Percentiles rank a stretch among this genome's conserved stretches.
Conservation (phyloP, 116 monocot genomes). For the Papilionanthe hybrid region DNA sequence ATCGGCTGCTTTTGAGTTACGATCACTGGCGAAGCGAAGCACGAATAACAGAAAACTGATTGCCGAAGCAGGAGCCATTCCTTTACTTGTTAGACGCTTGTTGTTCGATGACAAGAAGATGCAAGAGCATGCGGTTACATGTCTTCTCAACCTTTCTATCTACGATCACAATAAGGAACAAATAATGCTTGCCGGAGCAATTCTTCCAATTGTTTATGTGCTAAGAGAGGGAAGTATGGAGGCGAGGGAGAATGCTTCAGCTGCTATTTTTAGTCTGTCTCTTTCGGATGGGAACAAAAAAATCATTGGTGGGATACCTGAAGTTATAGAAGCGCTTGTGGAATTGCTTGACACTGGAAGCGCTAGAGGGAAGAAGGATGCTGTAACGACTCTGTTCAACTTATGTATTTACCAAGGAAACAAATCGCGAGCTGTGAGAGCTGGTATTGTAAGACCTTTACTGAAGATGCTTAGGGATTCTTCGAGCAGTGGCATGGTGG, state of each 20-base stretch:
- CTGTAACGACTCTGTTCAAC: conserved; percentile 46
- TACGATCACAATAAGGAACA: conserved; percentile 36
- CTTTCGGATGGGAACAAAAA: conserved; percentile 40
- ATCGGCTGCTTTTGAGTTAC: conserved; percentile 64
- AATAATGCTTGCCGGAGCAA: conserved; percentile 28
- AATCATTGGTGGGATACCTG: conserved; percentile 31
- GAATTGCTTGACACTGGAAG: conserved; percentile 10
- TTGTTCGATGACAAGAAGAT: conserved; percentile 18
- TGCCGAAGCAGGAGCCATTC: conserved; percentile 6
- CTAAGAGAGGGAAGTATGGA: conserved; percentile 39
- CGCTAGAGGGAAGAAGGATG: conserved; percentile 28
- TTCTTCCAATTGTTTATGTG: conserved; percentile 25
- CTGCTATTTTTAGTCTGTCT: conserved; percentile 40
- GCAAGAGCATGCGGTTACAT: conserved; percentile 57
- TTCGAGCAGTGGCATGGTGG: conserved; percentile 22
- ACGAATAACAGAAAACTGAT: conserved; percentile 8
- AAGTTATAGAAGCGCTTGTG: conserved; percentile 21
- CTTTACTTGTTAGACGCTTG: not conserved
- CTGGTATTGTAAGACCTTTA: conserved; percentile 32
- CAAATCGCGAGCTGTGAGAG: conserved; percentile 37
- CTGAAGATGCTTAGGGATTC: conserved; percentile 29
- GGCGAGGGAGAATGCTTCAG: conserved; percentile 46
- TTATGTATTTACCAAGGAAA: conserved; percentile 49
- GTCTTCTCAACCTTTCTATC: conserved; percentile 51
- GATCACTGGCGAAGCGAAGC: conserved; percentile 62